Evolutionary conservation across 345 rosid genomes (phyloP), one percentile per base, ranked within the genome.

Genomic region (Citrus unshiu): DNA sequence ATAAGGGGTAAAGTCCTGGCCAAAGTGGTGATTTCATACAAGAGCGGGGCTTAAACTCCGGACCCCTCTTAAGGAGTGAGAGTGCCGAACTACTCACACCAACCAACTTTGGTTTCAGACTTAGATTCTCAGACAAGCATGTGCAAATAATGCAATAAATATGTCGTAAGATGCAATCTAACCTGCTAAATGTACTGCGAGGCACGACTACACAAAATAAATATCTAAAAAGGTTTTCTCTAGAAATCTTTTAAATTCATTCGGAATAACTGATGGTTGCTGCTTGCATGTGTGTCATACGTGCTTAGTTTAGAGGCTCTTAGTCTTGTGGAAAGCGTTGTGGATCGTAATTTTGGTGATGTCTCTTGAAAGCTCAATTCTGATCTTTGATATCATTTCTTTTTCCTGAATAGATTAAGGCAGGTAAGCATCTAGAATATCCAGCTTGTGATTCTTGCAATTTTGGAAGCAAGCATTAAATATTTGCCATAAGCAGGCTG

Each of bases 401-500:
- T 24, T 69, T 84, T 68, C 78, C 78, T 83, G 77, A 77, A 84
- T 76, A 92, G 99, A 83, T 85, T 27, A 82, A 85, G 79, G 84
- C 86, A 60, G 85, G 84, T 63, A 87, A 43, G 81, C 89, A 85
- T 49, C 85, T 94, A 74, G 95, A 94, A 81, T 8, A 86, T 94
- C 76, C 95, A 96, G 84, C 89, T 96, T 84, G 97, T 90, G 75
- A 88, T 93, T 82, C 95, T 94, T 49, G 99, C 98, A 77, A 91
- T 6, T 94, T 63, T 94, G 97, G 98, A 96, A 93, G 88, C 98
- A 91, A 82, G 97, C 97, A 34, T 81, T 94, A 78, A 85, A 93
- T 88, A 91, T 94, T 80, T 93, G 97, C 86, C 99, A 96, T 83
- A 77, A 98, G 32, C 92, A 86, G 82, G 97, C 95, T 87, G 93